Conservation (phyloP, 192 early-diverging fungal genomes). For the Gigaspora rosea region DNA sequence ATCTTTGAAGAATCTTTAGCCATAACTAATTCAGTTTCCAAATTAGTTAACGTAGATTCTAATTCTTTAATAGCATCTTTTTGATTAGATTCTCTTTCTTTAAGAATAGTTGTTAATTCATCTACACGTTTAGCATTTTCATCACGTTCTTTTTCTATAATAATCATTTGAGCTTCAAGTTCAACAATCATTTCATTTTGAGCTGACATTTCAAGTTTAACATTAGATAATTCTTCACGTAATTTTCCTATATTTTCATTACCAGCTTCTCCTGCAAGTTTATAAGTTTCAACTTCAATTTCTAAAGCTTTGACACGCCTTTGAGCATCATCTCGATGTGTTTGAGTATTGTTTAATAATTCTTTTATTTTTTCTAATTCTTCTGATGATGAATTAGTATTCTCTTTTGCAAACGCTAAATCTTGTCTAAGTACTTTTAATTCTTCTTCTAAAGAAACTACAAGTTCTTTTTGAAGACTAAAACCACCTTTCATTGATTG, state of each 20-base stretch:
- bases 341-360: conserved; percentile 16
- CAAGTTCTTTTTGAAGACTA: conserved; percentile 25
- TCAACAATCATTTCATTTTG: conserved; percentile 24
- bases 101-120: conserved; percentile 13
- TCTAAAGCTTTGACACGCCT: conserved; percentile 3
- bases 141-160: conserved; percentile 26
- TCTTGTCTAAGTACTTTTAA: conserved; percentile 11
- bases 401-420: background rate
- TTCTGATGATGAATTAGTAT: background rate
- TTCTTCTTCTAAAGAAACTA: conserved; percentile 10
- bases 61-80: conserved; percentile 15
- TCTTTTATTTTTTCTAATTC: conserved; percentile 22
- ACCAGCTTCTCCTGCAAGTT: conserved; percentile 12
- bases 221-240: conserved; percentile 15
- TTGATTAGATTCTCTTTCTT: conserved; percentile 22
- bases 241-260: conserved; percentile 9
- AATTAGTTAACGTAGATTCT: conserved; percentile 14
- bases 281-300: conserved; percentile 27
- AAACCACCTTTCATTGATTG: conserved; percentile 21
- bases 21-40: conserved; percentile 10
- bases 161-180: conserved; percentile 14
- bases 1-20: conserved; percentile 10
- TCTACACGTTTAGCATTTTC: background rate
- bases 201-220: conserved; percentile 18
- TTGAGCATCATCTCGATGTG: conserved; percentile 16